Conservation (phyloP, 2,329 filamentous ascomycete species). For the Ophiostoma ips region DNA sequence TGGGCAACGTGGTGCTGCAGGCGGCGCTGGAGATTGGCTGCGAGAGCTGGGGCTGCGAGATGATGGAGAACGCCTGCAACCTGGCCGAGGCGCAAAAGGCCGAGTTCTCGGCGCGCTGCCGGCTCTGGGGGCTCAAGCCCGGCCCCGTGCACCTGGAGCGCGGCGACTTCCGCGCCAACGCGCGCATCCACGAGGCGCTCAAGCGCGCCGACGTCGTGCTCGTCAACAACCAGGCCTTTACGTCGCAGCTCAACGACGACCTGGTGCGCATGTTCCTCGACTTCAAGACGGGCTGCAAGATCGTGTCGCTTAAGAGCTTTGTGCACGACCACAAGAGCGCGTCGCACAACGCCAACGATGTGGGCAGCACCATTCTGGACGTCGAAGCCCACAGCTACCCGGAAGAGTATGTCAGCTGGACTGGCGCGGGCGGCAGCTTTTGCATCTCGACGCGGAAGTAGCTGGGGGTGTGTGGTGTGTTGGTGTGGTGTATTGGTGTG, state of each 20-base stretch:
- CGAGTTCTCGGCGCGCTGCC: constrained; percentile 75
- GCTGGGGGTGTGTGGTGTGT: not conserved
- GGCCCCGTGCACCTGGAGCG: constrained; percentile 68
- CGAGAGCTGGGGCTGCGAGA: constrained; percentile 91
- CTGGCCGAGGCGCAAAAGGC: constrained; percentile 66
- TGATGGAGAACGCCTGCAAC: constrained; percentile 81
- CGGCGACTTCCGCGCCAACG: constrained; percentile 67
- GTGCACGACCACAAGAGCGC: constrained; percentile 68
- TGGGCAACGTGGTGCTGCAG: constrained; percentile 90
- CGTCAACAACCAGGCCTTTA: constrained; percentile 97
- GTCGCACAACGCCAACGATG: constrained; percentile 61
- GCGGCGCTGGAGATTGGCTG: constrained; percentile 87
- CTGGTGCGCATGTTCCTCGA: constrained; percentile 86
- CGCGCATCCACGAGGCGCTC: constrained; percentile 56
- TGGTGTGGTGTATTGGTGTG: not conserved
- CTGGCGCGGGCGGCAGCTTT: constrained; percentile 67
- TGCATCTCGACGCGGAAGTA: constrained; percentile 74
- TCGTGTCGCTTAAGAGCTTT: constrained; percentile 87
- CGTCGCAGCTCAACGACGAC: constrained; percentile 68
- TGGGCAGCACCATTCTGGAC: constrained; percentile 66
- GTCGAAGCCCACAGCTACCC: constrained; percentile 51
- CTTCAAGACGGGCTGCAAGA: constrained; percentile 75
- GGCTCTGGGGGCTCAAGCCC: constrained; percentile 74
- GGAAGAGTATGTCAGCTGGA: constrained; percentile 82
- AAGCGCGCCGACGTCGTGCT: constrained; percentile 86